phyloP scores from a whole-genome alignment of 2,329 filamentous ascomycete species.

The Monosporascus sp. region DNA sequence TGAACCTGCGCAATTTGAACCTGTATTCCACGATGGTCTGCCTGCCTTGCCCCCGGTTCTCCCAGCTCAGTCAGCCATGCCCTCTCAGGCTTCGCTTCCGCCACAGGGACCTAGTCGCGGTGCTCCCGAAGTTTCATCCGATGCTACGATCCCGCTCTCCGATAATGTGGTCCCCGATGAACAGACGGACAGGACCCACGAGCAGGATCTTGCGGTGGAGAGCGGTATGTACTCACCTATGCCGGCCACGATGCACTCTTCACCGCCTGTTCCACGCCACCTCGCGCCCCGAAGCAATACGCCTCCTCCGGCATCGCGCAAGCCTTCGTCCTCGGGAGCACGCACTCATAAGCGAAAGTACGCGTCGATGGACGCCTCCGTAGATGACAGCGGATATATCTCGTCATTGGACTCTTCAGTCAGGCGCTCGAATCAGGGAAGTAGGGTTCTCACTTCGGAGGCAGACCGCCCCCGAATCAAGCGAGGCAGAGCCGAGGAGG shows the following conservation, averaged over 20 bases:
- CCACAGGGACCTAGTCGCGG: slow-evolving; percentile 31
- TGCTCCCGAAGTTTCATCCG: slow-evolving; percentile 61
- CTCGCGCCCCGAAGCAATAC: slow-evolving; percentile 61
- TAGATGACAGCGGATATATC: slow-evolving; percentile 86
- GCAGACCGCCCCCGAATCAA: slow-evolving; percentile 75
- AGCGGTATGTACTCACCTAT: slow-evolving; percentile 65
- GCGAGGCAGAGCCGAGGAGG: slow-evolving; percentile 87
- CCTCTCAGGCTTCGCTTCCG: slow-evolving; percentile 34
- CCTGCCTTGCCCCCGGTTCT: slow-evolving; percentile 42
- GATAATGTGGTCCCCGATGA: slow-evolving; percentile 56
- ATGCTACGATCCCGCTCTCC: slow-evolving; percentile 71
- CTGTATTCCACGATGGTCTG: slow-evolving; percentile 34
- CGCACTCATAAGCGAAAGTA: slow-evolving; percentile 72
- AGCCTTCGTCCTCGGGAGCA: slow-evolving; percentile 57
- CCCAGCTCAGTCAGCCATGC: slow-evolving; percentile 19
- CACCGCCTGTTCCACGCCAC: slow-evolving; percentile 71
- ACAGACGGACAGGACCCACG: slow-evolving; percentile 36
- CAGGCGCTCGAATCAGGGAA: slow-evolving; percentile 62
- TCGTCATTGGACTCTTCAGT: slow-evolving; percentile 92
- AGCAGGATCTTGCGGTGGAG: slow-evolving; percentile 36
- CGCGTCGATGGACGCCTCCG: slow-evolving; percentile 58
- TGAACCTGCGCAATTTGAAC: slow-evolving; percentile 42
- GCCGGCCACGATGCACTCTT: slow-evolving; percentile 72
- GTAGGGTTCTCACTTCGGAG: slow-evolving; percentile 68
- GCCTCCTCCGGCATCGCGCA: slow-evolving; percentile 63